Base-by-base conservation (phyloP, 2,329 filamentous ascomycete genomes). In the Arthroderma sp. region DNA sequence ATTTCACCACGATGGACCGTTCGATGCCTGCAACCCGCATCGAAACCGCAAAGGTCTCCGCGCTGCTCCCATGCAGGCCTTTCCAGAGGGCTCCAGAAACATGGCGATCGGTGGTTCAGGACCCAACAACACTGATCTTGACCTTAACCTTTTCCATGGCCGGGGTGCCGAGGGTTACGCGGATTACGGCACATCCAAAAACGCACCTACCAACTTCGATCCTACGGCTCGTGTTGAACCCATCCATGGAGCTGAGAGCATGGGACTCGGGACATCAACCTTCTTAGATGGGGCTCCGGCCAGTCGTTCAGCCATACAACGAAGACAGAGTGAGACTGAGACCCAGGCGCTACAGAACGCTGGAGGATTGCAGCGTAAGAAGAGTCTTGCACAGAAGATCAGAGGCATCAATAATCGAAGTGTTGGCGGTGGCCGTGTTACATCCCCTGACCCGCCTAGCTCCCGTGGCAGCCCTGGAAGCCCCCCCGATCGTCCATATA, bases 1-100 rank as follows among this genome's bases (percentile, higher is more conserved):
- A 54, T 94, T 96, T 66, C 91, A 98, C 58, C 91, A 98, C 59
- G 91, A 96, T 58, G 91, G 91, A 1, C 91, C 91, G 4, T 98
- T 95, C 57, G 91, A 98, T 64, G 91, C 91, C 15, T 85, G 91
- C 62, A 94, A 94, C 63, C 87, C 91, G 4, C 84, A 94, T 62
- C 85, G 91, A 52, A 98, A 96, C 64, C 80, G 85, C 47, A 83
- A 84, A 58, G 85, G 81, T 55, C 80, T 82, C 57, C 78, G 81
- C 48, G 80, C 83, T 44, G 87, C 91, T 5, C 91, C 91, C 0
- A 95, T 98, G 86, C 82, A 94, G 61, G 91, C 91, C 1, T 98
- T 96, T 65, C 86, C 91, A 22, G 85, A 86, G 57, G 86, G 84
- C 56, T 95, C 87, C 1, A 75, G 84, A 49, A 98, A 98, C 70